Conservation (phyloP, 495 filamentous ascomycete species). For the Penicillium robsamsonii region DNA sequence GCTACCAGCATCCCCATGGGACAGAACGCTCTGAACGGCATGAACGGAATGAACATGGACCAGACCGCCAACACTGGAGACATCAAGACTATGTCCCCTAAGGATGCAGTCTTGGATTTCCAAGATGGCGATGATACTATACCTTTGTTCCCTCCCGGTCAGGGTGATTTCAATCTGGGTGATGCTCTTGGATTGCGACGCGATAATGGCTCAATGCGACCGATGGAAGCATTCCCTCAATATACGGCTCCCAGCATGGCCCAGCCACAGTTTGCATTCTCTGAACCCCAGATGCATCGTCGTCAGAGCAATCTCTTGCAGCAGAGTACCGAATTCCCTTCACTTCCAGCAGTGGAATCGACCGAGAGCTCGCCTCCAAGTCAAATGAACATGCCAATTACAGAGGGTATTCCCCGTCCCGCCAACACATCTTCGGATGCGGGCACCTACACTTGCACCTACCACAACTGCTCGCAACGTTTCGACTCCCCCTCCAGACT, state of each 20-base stretch:
- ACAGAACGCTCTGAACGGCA: constrained; percentile 31
- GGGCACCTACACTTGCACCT: constrained; percentile 93
- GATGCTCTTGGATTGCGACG: constrained; percentile 40
- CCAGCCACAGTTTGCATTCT: constrained; percentile 29
- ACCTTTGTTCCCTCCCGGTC: constrained; percentile 64
- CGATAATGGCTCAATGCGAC: constrained; percentile 47
- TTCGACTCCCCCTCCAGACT: constrained; percentile 85
- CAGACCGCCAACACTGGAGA: constrained; percentile 24
- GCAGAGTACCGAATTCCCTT: constrained; percentile 59
- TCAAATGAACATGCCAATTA: constrained; percentile 29
- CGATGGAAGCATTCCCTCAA: constrained; percentile 46
- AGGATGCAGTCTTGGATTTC: constrained; percentile 87
- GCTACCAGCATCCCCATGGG: constrained; percentile 44
- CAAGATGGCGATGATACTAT: constrained; percentile 67
- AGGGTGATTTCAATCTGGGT: constrained; percentile 41
- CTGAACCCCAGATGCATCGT: constrained; percentile 58
- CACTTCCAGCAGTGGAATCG: constrained; percentile 64
- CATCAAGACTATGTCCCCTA: constrained; percentile 91
- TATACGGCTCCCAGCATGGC: constrained; percentile 29
- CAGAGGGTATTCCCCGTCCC: constrained; percentile 51
- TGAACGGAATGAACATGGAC: constrained; percentile 19
- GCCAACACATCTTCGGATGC: constrained; percentile 65
- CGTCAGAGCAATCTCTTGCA: constrained; percentile 40
- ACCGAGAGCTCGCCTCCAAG: constrained; percentile 41
- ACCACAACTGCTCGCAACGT: constrained; percentile 82